Percentiles rank a stretch among this genome's conserved stretches.
These are phyloP conservation scores for Colletotrichum sp. DNA, from an alignment of 2,329 filamentous ascomycete genomes.

Conservation along the genomic window DNA sequence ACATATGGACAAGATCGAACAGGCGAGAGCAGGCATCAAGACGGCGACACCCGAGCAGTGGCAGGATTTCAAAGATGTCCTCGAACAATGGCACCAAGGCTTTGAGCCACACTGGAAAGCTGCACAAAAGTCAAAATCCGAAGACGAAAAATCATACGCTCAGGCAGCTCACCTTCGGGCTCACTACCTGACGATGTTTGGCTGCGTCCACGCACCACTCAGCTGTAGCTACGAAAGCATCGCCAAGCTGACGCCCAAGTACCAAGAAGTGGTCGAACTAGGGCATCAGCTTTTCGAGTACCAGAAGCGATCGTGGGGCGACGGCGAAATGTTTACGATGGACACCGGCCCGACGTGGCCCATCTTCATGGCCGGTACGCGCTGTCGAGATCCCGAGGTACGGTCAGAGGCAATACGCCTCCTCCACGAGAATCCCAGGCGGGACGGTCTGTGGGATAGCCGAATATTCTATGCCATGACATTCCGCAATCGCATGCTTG, in stretches of 20 bases:
- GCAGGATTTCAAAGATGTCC: slow-evolving; percentile 1
- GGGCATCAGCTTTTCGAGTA: slow-evolving; percentile 23
- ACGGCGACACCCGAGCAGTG: slow-evolving; percentile 12
- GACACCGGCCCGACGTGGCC: slow-evolving; percentile 31
- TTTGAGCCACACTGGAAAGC: slow-evolving; percentile 27
- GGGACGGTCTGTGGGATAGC: slow-evolving; percentile 33
- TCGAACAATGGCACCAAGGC: slow-evolving; percentile 7
- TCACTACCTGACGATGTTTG: slow-evolving; percentile 29
- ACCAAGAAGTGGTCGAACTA: slow-evolving; percentile 30
- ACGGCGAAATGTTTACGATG: slow-evolving; percentile 29
- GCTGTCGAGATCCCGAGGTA: slow-evolving; percentile 27
- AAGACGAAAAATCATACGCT: slow-evolving; percentile 26
- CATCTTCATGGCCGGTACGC: slow-evolving; percentile 28
- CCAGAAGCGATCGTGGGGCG: not conserved
- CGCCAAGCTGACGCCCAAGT: slow-evolving; percentile 27
- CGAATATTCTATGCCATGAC: slow-evolving; percentile 24
- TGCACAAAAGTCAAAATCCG: not conserved
- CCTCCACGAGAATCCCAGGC: slow-evolving; percentile 27
- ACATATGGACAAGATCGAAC: not conserved
- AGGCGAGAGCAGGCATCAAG: not conserved
- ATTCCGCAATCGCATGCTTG: slow-evolving; percentile 19
- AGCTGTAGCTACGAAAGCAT: slow-evolving; percentile 27
- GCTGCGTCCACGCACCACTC: slow-evolving; percentile 22
- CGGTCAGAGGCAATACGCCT: slow-evolving; percentile 28
- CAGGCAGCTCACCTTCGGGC: slow-evolving; percentile 27